Base-by-base conservation (phyloP, 139 green algal species). In the Chlamydomonas incerta region DNA sequence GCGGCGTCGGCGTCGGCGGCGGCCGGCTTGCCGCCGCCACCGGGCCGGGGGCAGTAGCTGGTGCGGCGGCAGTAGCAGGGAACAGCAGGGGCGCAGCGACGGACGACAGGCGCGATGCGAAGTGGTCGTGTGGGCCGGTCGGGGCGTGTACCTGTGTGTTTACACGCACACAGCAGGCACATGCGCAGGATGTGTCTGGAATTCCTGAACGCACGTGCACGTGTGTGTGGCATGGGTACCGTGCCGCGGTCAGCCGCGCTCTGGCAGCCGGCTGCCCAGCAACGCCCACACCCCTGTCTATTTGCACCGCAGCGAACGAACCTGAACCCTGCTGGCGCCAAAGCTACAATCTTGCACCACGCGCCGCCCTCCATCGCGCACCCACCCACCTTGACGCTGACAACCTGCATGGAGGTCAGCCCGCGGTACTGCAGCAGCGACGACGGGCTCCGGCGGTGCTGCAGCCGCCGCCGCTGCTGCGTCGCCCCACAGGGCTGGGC, bases 301-400 rank as follows among this genome's bases (percentile, higher is more conserved):
- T n/a, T n/a, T n/a, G n/a, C n/a, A n/a, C n/a, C n/a, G n/a, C n/a
- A n/a, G n/a, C n/a, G n/a, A n/a, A n/a, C n/a, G n/a, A n/a, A n/a
- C n/a, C n/a, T n/a, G n/a, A n/a, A n/a, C n/a, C n/a, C n/a, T n/a
- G n/a, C n/a, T n/a, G n/a, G n/a, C n/a, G n/a, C n/a, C n/a, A n/a
- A n/a, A n/a, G n/a, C n/a, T n/a, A n/a, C n/a, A n/a, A n/a, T n/a
- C n/a, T n/a, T n/a, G n/a, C n/a, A n/a, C n/a, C n/a, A n/a, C n/a
- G n/a, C n/a, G n/a, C n/a, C n/a, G n/a, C n/a, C n/a, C n/a, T n/a
- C n/a, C n/a, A n/a, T n/a, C n/a, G n/a, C n/a, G n/a, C 62, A 35
- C 18, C 31, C 35, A n/a, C 71, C 5, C 18, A 66, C 72, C 72
- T 79, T 79, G 72, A 79, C 21, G 50, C 72, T 79, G 72, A 66